Evolutionary conservation across 345 rosid genomes (phyloP).

Genomic region (Firmiana major): DNA sequence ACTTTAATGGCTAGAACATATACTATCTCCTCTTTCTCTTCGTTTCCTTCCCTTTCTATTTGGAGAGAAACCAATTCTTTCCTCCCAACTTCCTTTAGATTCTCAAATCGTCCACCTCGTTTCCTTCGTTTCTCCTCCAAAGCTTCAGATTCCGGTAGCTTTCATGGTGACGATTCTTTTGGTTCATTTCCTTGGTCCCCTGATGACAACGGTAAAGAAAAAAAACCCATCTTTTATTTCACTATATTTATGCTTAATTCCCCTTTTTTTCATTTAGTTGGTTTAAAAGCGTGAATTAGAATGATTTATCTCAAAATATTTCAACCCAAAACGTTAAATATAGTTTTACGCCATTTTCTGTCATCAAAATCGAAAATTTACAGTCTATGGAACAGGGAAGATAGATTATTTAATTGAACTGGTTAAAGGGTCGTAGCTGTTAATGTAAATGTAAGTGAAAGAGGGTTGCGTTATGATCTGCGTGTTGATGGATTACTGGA

Average conservation of each 20-base stretch:
- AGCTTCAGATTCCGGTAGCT: slow-evolving; percentile 48
- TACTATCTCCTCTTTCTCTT: slow-evolving; percentile 29
- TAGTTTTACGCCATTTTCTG: background rate
- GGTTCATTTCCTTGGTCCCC: slow-evolving; percentile 69
- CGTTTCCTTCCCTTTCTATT: slow-evolving; percentile 33
- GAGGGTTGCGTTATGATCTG: background rate
- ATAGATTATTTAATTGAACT: background rate
- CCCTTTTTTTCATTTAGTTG: slow-evolving; percentile 7
- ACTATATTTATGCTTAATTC: background rate
- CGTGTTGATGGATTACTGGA: background rate
- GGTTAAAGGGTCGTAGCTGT: background rate
- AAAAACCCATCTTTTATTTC: background rate
- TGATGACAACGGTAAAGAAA: slow-evolving; percentile 40
- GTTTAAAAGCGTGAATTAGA: background rate
- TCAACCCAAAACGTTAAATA: background rate
- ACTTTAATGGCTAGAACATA: slow-evolving; percentile 44
- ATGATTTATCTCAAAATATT: background rate
- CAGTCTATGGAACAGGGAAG: background rate
- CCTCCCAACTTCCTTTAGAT: slow-evolving; percentile 24
- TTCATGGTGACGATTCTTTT: slow-evolving; percentile 55
- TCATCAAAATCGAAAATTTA: background rate
- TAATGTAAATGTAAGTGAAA: background rate
- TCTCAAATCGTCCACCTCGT: slow-evolving; percentile 35
- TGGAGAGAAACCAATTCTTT: slow-evolving; percentile 22
- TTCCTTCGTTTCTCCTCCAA: slow-evolving; percentile 40